phyloP scores from a whole-genome alignment of 192 early-diverging fungal genomes.

The Entrophospora sp. region DNA sequence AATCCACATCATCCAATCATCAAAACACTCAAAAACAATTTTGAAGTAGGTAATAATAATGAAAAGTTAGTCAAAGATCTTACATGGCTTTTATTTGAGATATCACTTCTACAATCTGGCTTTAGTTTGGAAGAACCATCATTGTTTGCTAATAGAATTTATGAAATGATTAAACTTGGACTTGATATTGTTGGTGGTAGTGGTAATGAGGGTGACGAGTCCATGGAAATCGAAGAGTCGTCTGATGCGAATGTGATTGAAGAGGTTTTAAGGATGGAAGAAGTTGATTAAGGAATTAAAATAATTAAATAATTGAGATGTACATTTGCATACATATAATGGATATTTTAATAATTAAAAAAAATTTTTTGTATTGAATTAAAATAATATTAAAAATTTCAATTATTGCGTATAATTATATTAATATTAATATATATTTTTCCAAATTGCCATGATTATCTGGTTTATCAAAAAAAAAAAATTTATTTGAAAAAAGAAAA shows the following conservation, averaged over 20 bases:
- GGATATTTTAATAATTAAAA: too few relatives aligned
- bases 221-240: not conserved
- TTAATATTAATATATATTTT: too few relatives aligned
- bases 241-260: too few relatives aligned
- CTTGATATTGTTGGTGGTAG: conserved; percentile 87
- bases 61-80: too few relatives aligned
- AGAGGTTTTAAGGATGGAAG: not conserved
- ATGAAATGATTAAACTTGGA: conserved; percentile 98
- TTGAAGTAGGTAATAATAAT: conserved; percentile 92
- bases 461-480: too few relatives aligned
- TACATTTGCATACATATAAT: too few relatives aligned
- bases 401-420: too few relatives aligned
- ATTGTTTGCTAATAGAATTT: conserved; percentile 86
- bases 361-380: too few relatives aligned
- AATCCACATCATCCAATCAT: conserved; percentile 95
- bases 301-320: too few relatives aligned
- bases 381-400: too few relatives aligned
- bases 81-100: conserved; percentile 96
- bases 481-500: too few relatives aligned
- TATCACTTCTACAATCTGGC: conserved; percentile 82
- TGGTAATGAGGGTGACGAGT: not conserved
- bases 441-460: too few relatives aligned
- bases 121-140: conserved; percentile 96
- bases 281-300: conserved; percentile 10
- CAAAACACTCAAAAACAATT: conserved; percentile 87